phyloP scores from a whole-genome alignment of 129 eudicot genomes.

The Lactuca sativa region DNA sequence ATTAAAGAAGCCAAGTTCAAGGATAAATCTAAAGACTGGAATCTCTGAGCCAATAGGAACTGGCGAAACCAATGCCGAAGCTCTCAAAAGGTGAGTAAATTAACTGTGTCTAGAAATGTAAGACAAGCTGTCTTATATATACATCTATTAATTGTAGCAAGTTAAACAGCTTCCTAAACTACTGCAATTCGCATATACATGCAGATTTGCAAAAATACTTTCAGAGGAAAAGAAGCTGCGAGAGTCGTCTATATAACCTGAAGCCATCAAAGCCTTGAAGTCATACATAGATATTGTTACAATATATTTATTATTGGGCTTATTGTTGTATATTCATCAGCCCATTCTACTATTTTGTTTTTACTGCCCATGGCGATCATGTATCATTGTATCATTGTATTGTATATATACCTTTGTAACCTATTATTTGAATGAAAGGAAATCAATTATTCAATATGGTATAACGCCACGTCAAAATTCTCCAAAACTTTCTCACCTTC shows the following conservation, averaged over 20 bases:
- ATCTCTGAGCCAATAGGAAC: constrained; percentile 27
- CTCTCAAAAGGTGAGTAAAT: constrained; percentile 41
- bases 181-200: neutral
- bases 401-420: too few species aligned
- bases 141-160: neutral
- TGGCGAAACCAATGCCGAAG: constrained; percentile 47
- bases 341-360: too few species aligned
- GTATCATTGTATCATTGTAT: too few species aligned
- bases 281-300: neutral
- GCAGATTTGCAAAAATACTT: constrained; percentile 58
- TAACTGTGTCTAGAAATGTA: neutral
- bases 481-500: too few species aligned
- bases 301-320: too few species aligned
- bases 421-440: too few species aligned
- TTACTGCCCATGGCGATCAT: too few species aligned
- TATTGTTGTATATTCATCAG: too few species aligned
- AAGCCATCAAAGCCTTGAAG: neutral
- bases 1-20: constrained; percentile 44
- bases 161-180: neutral
- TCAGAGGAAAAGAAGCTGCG: constrained; percentile 59
- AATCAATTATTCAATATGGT: too few species aligned
- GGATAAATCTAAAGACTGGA: constrained; percentile 45
- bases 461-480: too few species aligned
- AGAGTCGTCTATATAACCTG: constrained; percentile 18
- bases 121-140: neutral